phyloP scores from a whole-genome alignment of 2,329 filamentous ascomycete genomes.

The Coniella vitis region DNA sequence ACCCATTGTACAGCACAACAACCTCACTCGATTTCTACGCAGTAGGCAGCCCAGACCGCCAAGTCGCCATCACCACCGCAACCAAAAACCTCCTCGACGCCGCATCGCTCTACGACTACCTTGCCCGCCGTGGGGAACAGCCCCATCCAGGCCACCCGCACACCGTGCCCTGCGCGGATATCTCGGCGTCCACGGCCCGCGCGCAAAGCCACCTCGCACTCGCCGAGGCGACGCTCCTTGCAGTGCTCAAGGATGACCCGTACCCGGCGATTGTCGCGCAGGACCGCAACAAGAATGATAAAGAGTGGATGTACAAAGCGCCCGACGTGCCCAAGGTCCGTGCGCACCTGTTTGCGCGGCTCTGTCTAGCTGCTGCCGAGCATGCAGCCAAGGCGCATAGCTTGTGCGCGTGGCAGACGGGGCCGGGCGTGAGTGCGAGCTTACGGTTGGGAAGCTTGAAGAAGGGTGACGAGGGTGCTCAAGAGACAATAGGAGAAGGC shows the following conservation, averaged over 20 bases:
- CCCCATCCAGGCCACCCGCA: constrained; percentile 22
- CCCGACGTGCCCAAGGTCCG: constrained; percentile 84
- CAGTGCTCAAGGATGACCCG: constrained; percentile 89
- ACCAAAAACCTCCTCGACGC: constrained; percentile 74
- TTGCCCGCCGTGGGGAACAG: constrained; percentile 50
- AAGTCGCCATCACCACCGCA: constrained; percentile 61
- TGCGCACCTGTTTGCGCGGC: constrained; percentile 76
- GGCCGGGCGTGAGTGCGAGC: background rate
- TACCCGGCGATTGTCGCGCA: constrained; percentile 80
- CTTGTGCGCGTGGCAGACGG: constrained; percentile 28
- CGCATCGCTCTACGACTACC: constrained; percentile 68
- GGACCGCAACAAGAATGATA: constrained; percentile 72
- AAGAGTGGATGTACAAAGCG: constrained; percentile 93
- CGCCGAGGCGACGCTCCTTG: constrained; percentile 83
- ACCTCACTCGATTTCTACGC: constrained; percentile 39
- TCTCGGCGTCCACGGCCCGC: constrained; percentile 44
- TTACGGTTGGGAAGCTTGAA: constrained; percentile 1
- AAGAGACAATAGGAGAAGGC: constrained; percentile 16
- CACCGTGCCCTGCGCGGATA: constrained; percentile 43
- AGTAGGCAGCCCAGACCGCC: constrained; percentile 58
- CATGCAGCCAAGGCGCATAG: constrained; percentile 70
- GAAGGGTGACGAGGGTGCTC: constrained; percentile 18
- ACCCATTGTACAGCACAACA: constrained; percentile 63
- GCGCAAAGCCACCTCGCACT: constrained; percentile 62
- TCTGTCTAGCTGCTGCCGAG: constrained; percentile 83